These are phyloP conservation scores for Fusarium haematococcum DNA, from an alignment of 2,329 filamentous ascomycete species.

Conservation along the genomic window DNA sequence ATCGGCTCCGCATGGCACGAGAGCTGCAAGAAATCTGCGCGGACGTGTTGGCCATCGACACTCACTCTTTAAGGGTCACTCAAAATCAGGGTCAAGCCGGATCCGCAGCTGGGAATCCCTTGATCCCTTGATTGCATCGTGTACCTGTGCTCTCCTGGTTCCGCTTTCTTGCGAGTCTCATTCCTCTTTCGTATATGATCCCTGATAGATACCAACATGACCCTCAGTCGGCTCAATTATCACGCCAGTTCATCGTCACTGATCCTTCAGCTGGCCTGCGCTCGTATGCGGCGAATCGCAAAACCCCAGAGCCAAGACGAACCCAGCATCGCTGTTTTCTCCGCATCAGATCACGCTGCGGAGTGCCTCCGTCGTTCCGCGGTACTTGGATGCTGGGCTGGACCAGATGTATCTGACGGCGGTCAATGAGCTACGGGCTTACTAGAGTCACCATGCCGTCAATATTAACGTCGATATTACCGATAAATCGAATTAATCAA, in stretches of 20 bases:
- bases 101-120: slow-evolving; percentile 28
- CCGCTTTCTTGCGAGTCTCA: background rate
- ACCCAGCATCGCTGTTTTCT: background rate
- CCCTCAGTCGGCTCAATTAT: background rate
- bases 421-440: background rate
- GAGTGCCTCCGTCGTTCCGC: background rate
- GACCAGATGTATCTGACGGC: background rate
- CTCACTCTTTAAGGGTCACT: background rate
- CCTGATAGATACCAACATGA: background rate
- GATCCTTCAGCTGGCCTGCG: background rate
- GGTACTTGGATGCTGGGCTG: background rate
- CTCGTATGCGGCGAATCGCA: background rate
- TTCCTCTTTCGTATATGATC: background rate
- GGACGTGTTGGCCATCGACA: background rate
- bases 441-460: background rate
- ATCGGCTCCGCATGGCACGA: background rate
- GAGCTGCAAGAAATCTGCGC: background rate
- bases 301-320: background rate
- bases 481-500: background rate
- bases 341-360: background rate
- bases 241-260: slow-evolving; percentile 14
- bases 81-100: slow-evolving; percentile 4
- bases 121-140: slow-evolving; percentile 11
- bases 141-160: slow-evolving; percentile 3
- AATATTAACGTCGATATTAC: background rate